These are phyloP conservation scores for Beta corolliflora DNA, from an alignment of 179 eudicot genomes.

Conservation along the genomic window DNA sequence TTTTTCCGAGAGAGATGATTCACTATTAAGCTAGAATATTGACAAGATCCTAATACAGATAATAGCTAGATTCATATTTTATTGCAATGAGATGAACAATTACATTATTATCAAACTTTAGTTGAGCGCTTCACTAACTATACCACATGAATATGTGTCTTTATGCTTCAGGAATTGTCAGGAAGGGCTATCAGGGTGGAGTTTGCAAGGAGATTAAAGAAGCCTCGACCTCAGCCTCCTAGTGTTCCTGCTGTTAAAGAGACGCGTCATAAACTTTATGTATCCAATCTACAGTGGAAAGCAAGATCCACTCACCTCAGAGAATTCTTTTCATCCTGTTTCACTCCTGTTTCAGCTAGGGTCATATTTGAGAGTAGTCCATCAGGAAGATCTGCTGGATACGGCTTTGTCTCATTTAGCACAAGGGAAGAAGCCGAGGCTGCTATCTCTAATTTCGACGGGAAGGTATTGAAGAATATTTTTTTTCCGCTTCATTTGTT, in stretches of 20 bases:
- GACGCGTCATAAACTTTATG: constrained; percentile 68
- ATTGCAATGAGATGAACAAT: background rate
- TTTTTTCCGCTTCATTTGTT: background rate
- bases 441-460: constrained; percentile 66
- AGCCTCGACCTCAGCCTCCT: constrained; percentile 51
- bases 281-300: constrained; percentile 95
- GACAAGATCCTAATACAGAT: background rate
- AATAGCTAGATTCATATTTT: background rate
- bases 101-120: background rate
- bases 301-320: constrained; percentile 69
- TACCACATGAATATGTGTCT: background rate
- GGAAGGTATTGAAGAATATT: constrained; percentile 61
- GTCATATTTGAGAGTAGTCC: constrained; percentile 71
- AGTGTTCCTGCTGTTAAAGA: constrained; percentile 43
- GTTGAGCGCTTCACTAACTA: background rate
- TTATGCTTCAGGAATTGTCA: constrained; percentile 55
- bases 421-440: constrained; percentile 85
- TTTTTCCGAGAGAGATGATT: background rate
- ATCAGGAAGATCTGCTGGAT: constrained; percentile 81
- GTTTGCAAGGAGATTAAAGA: constrained; percentile 70
- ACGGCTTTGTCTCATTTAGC: constrained; percentile 83
- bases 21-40: background rate
- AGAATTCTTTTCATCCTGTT: constrained; percentile 63
- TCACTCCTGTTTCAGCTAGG: constrained; percentile 66
- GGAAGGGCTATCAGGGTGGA: constrained; percentile 76